phyloP scores from a whole-genome alignment of 2,329 filamentous ascomycete species.

The Trichoderma endophyticum region DNA sequence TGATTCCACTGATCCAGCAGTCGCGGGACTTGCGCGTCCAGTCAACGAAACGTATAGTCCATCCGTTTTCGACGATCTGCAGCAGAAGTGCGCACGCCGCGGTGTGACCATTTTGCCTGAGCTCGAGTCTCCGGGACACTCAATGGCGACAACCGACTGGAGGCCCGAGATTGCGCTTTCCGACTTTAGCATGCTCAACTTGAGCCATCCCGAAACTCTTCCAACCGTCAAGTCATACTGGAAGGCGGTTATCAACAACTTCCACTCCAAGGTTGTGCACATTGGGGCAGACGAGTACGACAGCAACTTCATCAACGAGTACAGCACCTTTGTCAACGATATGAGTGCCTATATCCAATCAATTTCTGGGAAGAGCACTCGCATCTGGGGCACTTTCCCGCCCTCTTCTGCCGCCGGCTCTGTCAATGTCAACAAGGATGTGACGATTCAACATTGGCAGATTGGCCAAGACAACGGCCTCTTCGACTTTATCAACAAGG shows the following conservation, averaged over 20 bases:
- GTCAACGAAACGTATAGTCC: conserved; percentile 27
- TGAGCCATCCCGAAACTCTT: conserved; percentile 48
- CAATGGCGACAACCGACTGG: conserved; percentile 52
- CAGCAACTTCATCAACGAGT: conserved; percentile 43
- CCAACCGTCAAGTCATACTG: conserved; percentile 50
- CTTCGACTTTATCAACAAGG: conserved; percentile 23
- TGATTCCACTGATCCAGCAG: conserved; percentile 29
- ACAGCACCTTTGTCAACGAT: conserved; percentile 46
- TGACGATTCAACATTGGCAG: conserved; percentile 25
- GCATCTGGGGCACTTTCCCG: conserved; percentile 51
- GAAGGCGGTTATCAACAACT: conserved; percentile 53
- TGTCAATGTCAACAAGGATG: conserved; percentile 21
- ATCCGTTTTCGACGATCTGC: conserved; percentile 45
- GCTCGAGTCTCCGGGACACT: conserved; percentile 54
- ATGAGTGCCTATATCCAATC: conserved; percentile 46
- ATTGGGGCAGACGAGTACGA: conserved; percentile 56
- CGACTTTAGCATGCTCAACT: conserved; percentile 43
- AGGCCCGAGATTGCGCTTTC: conserved; percentile 49
- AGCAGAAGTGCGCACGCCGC: conserved; percentile 46
- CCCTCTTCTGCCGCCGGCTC: conserved; percentile 14
- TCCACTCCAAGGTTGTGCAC: conserved; percentile 52
- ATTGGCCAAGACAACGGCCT: conserved; percentile 24
- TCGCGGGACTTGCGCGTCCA: conserved; percentile 44
- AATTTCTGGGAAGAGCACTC: conserved; percentile 41
- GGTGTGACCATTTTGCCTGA: conserved; percentile 54